Base-by-base conservation (phyloP, 371 early-diverging fungal species). In the Batrachochytrium dendrobatidis region DNA sequence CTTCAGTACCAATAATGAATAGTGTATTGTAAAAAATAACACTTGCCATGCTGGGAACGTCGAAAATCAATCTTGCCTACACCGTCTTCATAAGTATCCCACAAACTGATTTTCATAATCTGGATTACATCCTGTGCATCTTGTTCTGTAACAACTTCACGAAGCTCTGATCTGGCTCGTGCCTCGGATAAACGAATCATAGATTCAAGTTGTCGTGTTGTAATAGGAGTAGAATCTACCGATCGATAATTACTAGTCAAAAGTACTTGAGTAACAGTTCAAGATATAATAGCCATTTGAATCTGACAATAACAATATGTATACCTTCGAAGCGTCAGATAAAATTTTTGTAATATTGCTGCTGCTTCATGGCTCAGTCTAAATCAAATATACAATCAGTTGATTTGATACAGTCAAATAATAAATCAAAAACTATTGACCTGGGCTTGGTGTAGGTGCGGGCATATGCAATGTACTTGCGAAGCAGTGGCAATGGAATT, bases 111-210 rank as follows among this genome's bases (percentile, higher is more conserved):
- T 46, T 64, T 63, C 83, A 83, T 80, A 32, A 84, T 67, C 34
- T 81, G 73, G 17, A 83, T 59, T 22, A 82, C 87, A 58, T 89
- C 88, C 30, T 78, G 68, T n/a, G 86, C 87, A 60, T 89, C 89
- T 31, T 64, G 66, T 17, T 66, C 68, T 0, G 77, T 80, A 2
- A 84, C 87, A 12, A 59, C 60, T 35, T 74, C 73, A 30, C 88
- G 79, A 44, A 90, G 71, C 58, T 86, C 84, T 24, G 79, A 72
- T 17, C 82, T 72, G 52, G 99, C 99, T 59, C 95, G 92, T 2
- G 99, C 99, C 73, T 99, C 99, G 22, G 95, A 76, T 65, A 99
- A 83, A 49, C 99, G 88, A 62, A 99, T 93, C 87, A 99, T 88
- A 22, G 92, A 91, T 77, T 99, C 99, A 22, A 99, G 80, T 72